These are phyloP conservation scores for Fusarium temperatum DNA, from an alignment of 2,329 filamentous ascomycete species.

Conservation along the genomic window DNA sequence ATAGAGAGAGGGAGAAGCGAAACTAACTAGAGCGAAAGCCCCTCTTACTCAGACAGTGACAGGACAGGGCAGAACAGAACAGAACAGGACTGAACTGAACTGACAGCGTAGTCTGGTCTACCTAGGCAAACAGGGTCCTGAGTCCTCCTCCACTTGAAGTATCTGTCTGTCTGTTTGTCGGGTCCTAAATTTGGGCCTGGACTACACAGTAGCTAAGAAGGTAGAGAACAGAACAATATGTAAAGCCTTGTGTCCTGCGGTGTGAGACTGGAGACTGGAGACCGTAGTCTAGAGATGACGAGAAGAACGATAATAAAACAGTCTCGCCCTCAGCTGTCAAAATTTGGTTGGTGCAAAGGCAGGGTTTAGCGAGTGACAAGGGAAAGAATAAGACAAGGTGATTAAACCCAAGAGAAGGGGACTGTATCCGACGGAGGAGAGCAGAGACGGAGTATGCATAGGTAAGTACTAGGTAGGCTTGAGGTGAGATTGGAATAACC, in stretches of 20 bases:
- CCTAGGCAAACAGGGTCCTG: neutral
- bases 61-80: neutral
- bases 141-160: slow-evolving; percentile 4
- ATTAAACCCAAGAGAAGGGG: neutral
- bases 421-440: neutral
- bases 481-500: slow-evolving; percentile 5
- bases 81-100: neutral
- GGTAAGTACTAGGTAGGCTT: neutral
- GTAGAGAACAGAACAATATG: neutral
- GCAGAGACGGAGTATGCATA: neutral
- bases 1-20: neutral
- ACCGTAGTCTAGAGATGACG: neutral
- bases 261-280: neutral
- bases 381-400: slow-evolving; percentile 4
- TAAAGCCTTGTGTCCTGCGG: slow-evolving; percentile 8
- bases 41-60: slow-evolving; percentile 26
- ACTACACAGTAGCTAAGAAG: neutral
- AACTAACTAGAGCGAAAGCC: slow-evolving; percentile 7
- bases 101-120: neutral
- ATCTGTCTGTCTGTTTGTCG: neutral
- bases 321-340: neutral
- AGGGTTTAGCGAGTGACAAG: slow-evolving; percentile 30
- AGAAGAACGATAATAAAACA: neutral
- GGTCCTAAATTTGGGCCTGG: neutral
- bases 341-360: slow-evolving; percentile 16